These are phyloP conservation scores for Diaporthe citriasiana DNA, from an alignment of 2,329 filamentous ascomycete genomes.

Conservation along the genomic window DNA sequence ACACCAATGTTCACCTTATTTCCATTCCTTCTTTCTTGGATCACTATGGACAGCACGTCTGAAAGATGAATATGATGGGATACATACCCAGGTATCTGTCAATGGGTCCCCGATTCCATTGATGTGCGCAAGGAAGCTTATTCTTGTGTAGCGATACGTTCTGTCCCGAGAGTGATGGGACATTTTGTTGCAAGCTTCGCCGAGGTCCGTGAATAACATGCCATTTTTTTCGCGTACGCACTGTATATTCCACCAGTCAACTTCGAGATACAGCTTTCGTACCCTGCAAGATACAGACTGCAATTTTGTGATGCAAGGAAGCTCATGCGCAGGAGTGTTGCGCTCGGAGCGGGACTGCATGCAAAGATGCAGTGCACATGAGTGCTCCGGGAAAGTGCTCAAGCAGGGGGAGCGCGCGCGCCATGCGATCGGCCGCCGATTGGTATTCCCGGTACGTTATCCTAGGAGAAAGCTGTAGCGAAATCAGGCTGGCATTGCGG, in stretches of 20 bases:
- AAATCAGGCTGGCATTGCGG: background rate
- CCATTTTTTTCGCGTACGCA: too few species aligned
- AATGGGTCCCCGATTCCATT: background rate
- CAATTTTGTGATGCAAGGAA: background rate
- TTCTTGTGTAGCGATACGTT: background rate
- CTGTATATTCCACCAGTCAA: background rate
- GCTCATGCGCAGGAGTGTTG: background rate
- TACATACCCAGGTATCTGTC: slow-evolving; percentile 20
- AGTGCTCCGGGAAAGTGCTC: background rate
- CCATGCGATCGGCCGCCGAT: background rate
- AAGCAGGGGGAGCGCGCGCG: slow-evolving; percentile 1
- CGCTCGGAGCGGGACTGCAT: background rate
- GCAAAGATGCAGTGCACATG: background rate
- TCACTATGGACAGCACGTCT: background rate
- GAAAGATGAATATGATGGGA: slow-evolving; percentile 22
- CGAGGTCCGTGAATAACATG: too few species aligned
- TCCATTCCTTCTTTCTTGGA: background rate
- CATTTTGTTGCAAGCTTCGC: background rate
- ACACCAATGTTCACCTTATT: background rate
- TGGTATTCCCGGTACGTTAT: background rate
- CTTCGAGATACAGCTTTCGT: background rate
- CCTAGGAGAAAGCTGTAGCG: background rate
- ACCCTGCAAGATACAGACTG: too few species aligned
- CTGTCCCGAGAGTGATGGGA: background rate
- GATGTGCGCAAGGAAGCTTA: slow-evolving; percentile 19